Percentiles rank a stretch among this genome's conserved stretches.
Conservation (phyloP, 2,329 filamentous ascomycete genomes). For the Hypoxylon sp. region DNA sequence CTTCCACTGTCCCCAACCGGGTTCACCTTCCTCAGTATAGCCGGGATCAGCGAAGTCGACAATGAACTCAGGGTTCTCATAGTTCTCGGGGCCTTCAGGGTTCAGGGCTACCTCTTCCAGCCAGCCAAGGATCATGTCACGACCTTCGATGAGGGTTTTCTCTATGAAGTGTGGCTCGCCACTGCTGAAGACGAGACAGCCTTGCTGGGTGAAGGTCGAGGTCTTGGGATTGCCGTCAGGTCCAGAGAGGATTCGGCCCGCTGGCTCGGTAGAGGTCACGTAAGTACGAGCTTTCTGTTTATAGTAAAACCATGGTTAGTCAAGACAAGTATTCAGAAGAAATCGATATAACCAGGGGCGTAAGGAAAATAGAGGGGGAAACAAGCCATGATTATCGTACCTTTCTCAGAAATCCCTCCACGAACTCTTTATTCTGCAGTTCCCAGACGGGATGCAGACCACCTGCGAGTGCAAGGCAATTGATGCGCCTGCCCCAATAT, state of each 20-base stretch:
- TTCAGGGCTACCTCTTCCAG: slow-evolving; percentile 62
- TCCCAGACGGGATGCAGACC: slow-evolving; percentile 52
- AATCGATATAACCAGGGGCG: not conserved
- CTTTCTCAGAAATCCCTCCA: slow-evolving; percentile 57
- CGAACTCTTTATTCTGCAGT: slow-evolving; percentile 56
- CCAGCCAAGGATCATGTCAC: slow-evolving; percentile 66
- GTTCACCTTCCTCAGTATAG: slow-evolving; percentile 41
- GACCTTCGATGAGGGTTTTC: slow-evolving; percentile 65
- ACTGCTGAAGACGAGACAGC: slow-evolving; percentile 75
- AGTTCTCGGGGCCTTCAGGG: slow-evolving; percentile 44
- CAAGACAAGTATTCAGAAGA: no score
- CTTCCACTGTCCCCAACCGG: slow-evolving; percentile 30
- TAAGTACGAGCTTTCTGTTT: slow-evolving; percentile 70
- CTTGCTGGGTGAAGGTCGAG: slow-evolving; percentile 54
- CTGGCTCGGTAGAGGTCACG: slow-evolving; percentile 58
- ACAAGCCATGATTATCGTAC: slow-evolving; percentile 48
- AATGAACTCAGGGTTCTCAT: slow-evolving; percentile 52
- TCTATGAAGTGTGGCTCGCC: slow-evolving; percentile 69
- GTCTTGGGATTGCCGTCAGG: slow-evolving; percentile 57
- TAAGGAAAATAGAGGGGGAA: not conserved
- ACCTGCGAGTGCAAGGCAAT: slow-evolving; percentile 60
- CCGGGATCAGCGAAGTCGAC: slow-evolving; percentile 40
- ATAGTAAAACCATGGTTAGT: slow-evolving; percentile 13
- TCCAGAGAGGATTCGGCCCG: slow-evolving; percentile 63
- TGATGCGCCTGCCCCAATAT: slow-evolving; percentile 54